Evolutionary conservation across 306 rosid species (phyloP), one percentile per base, ranked within the genome.

Genomic region (Vachellia collinsii): DNA sequence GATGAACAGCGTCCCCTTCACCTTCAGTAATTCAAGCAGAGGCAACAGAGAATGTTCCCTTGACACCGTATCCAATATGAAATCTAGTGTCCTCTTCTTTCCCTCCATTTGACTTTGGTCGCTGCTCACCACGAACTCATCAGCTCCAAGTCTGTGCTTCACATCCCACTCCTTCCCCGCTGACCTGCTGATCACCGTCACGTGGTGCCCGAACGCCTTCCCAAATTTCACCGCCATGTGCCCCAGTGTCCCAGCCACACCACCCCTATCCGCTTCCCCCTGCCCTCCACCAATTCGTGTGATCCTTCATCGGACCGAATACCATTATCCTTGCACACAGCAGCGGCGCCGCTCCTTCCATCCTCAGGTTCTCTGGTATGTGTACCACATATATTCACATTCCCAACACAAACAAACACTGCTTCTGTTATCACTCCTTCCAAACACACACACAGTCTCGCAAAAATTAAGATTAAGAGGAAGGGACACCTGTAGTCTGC

Each of bases 341-440:
- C n/a, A 92, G 77, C 13, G 93, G 94, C 8, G 97, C 92, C 3
- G 89, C 82, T 44, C 89, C 91, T n/a, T 90, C 97, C 94, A 92
- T 78, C 10, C 90, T 53, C 41, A 88, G 85, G 41, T 48, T 88
- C 13, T 16, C 88, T 29, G 94, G 97, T 51, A 92, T 81, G 71
- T 47, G 92, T 37, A 92, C 94, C 58, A 92, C 97, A 50, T 88
- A 92, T 73, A 93, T 90, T 51, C 87, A 77, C 77, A 81, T 80
- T 56, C 3, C 19, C 64, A 22, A 22, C 25, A 58, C 20, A 20
- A 58, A 23, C 37, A 58, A 3, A n/a, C n/a, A n/a, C n/a, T 7
- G 8, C 22, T 19, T 17, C 59, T 17, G 22, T 17, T 17, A 14
- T 14, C 54, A 48, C 19, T 48, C 54, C n/a, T 48, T 14, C n/a